phyloP scores from a whole-genome alignment of 2,329 filamentous ascomycete species.

The Fusarium sp. region DNA sequence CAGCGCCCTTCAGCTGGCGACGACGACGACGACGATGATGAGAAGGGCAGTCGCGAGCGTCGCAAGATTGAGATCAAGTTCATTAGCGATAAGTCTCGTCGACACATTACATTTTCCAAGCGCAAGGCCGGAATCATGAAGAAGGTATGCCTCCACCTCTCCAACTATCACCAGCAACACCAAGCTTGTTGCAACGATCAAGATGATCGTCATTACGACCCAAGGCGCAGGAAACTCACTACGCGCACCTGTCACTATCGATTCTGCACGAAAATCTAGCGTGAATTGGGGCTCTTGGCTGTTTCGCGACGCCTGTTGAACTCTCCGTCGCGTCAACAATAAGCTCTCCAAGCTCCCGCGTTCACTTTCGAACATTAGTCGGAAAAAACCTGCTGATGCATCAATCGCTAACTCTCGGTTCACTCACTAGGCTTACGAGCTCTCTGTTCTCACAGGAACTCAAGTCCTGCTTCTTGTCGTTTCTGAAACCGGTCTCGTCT shows the following conservation, averaged over 20 bases:
- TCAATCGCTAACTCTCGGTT: slow-evolving; percentile 40
- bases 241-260: slow-evolving; percentile 7
- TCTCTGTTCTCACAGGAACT: slow-evolving; percentile 97
- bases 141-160: slow-evolving; percentile 78
- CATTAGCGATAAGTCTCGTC: slow-evolving; percentile 99
- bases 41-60: slow-evolving; percentile 97
- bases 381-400: not conserved
- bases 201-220: not conserved
- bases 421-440: slow-evolving; percentile 85
- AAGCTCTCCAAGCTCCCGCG: slow-evolving; percentile 12
- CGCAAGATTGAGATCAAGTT: slow-evolving; percentile 99
- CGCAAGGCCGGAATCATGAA: slow-evolving; percentile 99
- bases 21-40: slow-evolving; percentile 97
- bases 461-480: slow-evolving; percentile 97
- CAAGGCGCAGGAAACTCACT: slow-evolving; percentile 4
- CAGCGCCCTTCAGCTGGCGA: slow-evolving; percentile 85
- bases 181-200: slow-evolving; percentile 6
- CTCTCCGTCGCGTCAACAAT: slow-evolving; percentile 28
- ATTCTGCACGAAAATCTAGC: not conserved
- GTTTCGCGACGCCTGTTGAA: not conserved
- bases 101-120: slow-evolving; percentile 99
- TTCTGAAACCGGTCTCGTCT: slow-evolving; percentile 96
- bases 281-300: not conserved
- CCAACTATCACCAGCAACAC: slow-evolving; percentile 5
- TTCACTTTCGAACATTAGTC: slow-evolving; percentile 1